Evolutionary conservation across 2,329 filamentous ascomycete species (phyloP), one percentile per base, ranked within the genome.

Genomic region (Arthrobotrys musiformis): DNA sequence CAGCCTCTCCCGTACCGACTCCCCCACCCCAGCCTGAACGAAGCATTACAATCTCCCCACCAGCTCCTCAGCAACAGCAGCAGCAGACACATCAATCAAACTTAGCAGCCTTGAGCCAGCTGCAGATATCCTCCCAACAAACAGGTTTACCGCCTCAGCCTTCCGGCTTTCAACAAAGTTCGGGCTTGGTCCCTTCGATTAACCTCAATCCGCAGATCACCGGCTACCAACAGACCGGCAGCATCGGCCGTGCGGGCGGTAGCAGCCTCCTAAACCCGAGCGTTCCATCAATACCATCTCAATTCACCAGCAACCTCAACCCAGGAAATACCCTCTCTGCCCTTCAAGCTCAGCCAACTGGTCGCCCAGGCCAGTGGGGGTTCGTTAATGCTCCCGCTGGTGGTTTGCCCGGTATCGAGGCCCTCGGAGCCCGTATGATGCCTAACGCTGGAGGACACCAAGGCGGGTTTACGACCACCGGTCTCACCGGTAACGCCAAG

Each of bases 341-440:
- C 33, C 84, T 99, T 79, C 94, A 96, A 81, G 90, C 93, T n/a
- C 95, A 99, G 82, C 95, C 95, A 4, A 99, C 95, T 1, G 95
- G 95, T 9, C 86, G 89, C 37, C 94, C 95, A 4, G 95, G 95
- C 13, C 95, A 98, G 83, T 99, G 95, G 95, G 95, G 95, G n/a
- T 89, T 98, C 67, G 95, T 98, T 33, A 99, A 99, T 83, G 92
- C 93, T 1, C 95, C 95, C 1, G 89, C 94, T 3, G 91, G 90
- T 44, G 95, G 94, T 0, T 85, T 99, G 79, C 95, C 95, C 0
- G 97, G 97, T 81, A 96, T 99, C 62, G 93, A 97, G 82, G 92
- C 93, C 22, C 85, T 99, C 61, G 93, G 97, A 81, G 91, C 93
- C 70, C 92, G 93, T 78, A 95, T 99, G 90, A 98, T 99, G 94